Conservation (phyloP, 2,329 filamentous ascomycete species). For the Fusarium zealandicum region DNA sequence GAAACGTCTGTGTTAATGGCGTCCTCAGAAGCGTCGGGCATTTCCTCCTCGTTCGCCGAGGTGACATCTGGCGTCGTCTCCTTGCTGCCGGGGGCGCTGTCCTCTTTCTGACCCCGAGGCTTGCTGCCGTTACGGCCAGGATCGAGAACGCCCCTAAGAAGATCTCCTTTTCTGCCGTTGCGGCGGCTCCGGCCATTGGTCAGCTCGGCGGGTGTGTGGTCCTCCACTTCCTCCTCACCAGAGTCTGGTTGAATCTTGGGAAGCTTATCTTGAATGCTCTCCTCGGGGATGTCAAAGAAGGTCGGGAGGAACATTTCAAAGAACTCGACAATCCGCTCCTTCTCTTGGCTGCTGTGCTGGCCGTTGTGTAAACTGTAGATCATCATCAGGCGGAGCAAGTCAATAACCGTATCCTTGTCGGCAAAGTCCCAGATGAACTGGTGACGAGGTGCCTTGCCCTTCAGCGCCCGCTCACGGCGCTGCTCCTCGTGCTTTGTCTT, state of each 20-base stretch:
- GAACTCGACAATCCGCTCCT: constrained; percentile 76
- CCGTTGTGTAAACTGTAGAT: constrained; percentile 72
- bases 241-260: constrained; percentile 73
- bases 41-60: constrained; percentile 81
- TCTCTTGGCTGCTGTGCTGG: constrained; percentile 74
- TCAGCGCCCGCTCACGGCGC: constrained; percentile 72
- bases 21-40: constrained; percentile 67
- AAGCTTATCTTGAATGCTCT: constrained; percentile 71
- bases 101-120: constrained; percentile 77
- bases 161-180: constrained; percentile 77
- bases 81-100: constrained; percentile 81
- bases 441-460: constrained; percentile 67
- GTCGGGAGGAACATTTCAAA: constrained; percentile 77
- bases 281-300: constrained; percentile 79
- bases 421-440: constrained; percentile 80
- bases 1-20: constrained; percentile 66
- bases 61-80: constrained; percentile 86
- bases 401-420: constrained; percentile 72
- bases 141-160: constrained; percentile 87
- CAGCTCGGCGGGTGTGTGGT: constrained; percentile 73
- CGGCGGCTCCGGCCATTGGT: constrained; percentile 73
- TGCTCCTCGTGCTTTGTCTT: constrained; percentile 94
- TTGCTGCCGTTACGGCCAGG: constrained; percentile 75
- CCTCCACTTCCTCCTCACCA: constrained; percentile 80
- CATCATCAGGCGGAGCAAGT: constrained; percentile 68